Percentiles rank a stretch among this genome's conserved stretches.
Conservation (phyloP, 2,329 filamentous ascomycete genomes). For the Scorias spongiosa region DNA sequence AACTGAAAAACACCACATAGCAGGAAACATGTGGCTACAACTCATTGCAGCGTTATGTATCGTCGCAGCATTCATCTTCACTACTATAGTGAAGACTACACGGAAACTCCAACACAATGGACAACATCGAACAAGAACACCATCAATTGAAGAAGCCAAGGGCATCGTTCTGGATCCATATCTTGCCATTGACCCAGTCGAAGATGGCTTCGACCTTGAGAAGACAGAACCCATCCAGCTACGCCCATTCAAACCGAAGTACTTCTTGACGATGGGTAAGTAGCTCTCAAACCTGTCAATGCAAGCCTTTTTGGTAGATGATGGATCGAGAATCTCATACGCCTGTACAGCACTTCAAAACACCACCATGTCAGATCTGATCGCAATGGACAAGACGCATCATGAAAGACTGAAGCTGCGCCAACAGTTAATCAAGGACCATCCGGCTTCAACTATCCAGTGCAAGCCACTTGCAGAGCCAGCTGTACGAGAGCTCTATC, state of each 20-base stretch:
- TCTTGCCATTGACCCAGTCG: slow-evolving; percentile 29
- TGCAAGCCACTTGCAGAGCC: slow-evolving; percentile 23
- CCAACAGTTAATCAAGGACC: slow-evolving; percentile 28
- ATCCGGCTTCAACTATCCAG: slow-evolving; percentile 27
- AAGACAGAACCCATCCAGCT: slow-evolving; percentile 37
- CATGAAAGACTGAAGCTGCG: slow-evolving; percentile 36
- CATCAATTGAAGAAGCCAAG: not conserved
- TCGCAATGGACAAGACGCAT: slow-evolving; percentile 46
- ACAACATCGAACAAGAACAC: not conserved
- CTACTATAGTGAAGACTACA: too few relatives aligned
- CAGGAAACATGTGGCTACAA: too few relatives aligned
- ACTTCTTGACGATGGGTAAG: slow-evolving; percentile 48
- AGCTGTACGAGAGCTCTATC: slow-evolving; percentile 42
- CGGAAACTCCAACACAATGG: too few relatives aligned
- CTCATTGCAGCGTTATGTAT: too few relatives aligned
- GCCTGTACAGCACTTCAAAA: slow-evolving; percentile 36
- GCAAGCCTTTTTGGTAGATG: not conserved
- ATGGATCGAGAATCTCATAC: not conserved
- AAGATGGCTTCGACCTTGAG: slow-evolving; percentile 33
- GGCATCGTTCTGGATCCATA: slow-evolving; percentile 17
- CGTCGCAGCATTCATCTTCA: too few relatives aligned
- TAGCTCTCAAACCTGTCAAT: not conserved
- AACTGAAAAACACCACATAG: too few relatives aligned
- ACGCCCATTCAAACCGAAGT: slow-evolving; percentile 45
- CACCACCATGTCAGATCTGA: slow-evolving; percentile 36